A percentile compares a stretch with the other conserved stretches of the same genome.
Conservation (phyloP, 2,329 filamentous ascomycete genomes). For the Lachnellula hyalina region DNA sequence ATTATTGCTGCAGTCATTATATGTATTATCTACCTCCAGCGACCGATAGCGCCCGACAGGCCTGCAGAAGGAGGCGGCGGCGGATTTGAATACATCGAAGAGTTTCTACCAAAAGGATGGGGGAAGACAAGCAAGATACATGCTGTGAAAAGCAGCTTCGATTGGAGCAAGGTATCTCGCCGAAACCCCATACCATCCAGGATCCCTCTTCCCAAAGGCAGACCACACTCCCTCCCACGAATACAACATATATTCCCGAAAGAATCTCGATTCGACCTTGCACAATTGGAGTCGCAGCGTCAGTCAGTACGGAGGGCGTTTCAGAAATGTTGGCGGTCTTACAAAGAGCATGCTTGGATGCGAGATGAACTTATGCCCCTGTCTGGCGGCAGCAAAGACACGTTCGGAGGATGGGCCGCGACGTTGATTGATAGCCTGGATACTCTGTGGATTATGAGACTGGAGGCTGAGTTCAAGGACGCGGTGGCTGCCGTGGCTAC, state of each 20-base stretch:
- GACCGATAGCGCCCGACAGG: neutral
- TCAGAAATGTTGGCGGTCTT: constrained; percentile 63
- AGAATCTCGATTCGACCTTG: constrained; percentile 9
- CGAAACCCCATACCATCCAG: constrained; percentile 8
- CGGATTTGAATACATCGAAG: neutral
- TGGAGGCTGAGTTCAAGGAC: constrained; percentile 67
- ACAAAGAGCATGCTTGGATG: constrained; percentile 70
- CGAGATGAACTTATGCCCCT: constrained; percentile 79
- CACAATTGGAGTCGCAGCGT: constrained; percentile 10
- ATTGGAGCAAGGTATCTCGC: neutral
- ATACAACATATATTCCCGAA: constrained; percentile 20
- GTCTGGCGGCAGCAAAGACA: constrained; percentile 59
- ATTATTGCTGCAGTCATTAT: neutral
- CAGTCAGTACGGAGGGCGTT: constrained; percentile 8
- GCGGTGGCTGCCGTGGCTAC: constrained; percentile 56
- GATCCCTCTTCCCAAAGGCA: constrained; percentile 4
- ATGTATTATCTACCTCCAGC: neutral
- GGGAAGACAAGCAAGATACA: neutral
- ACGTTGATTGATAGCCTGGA: constrained; percentile 77
- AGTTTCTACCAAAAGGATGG: neutral
- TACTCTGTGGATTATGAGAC: constrained; percentile 78
- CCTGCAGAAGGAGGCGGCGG: neutral
- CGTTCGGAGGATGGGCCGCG: constrained; percentile 88
- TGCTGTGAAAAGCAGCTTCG: neutral
- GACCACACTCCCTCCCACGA: constrained; percentile 8